phyloP scores from a whole-genome alignment of 148 eudicot genomes.

The Linanthus parryae region DNA sequence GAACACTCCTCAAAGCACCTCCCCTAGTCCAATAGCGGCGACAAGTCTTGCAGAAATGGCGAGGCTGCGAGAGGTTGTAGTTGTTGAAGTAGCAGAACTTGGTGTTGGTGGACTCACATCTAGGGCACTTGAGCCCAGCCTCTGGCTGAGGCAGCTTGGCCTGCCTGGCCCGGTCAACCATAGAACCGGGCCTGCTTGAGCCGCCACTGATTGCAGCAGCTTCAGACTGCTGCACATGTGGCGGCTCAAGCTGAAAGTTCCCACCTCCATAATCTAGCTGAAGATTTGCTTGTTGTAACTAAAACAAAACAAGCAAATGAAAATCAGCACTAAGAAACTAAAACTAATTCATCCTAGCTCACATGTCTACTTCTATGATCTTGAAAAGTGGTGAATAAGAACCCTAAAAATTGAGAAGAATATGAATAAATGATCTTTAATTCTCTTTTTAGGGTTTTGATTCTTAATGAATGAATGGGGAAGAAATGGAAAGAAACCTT shows the following conservation, averaged over 20 bases:
- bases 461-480: not conserved
- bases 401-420: not conserved
- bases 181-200: conserved; percentile 44
- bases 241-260: conserved; percentile 23
- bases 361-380: no score
- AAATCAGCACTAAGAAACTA: not conserved
- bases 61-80: conserved; percentile 61
- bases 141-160: conserved; percentile 61
- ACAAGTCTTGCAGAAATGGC: conserved; percentile 68
- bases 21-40: no score
- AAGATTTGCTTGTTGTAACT: conserved; percentile 28
- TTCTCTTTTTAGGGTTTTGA: not conserved
- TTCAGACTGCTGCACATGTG: conserved; percentile 15
- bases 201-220: conserved; percentile 14
- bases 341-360: no score
- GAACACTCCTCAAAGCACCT: no score
- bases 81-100: conserved; percentile 76
- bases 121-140: conserved; percentile 56
- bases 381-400: no score
- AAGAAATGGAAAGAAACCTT: conserved; percentile 6
- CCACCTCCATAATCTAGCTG: conserved; percentile 24
- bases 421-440: conserved; percentile 4
- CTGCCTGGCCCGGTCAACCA: conserved; percentile 57
- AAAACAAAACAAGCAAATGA: not conserved
- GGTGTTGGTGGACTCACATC: conserved; percentile 66